Conservation (phyloP, 2,329 filamentous ascomycete genomes). For the Pezicula neosporulosa region DNA sequence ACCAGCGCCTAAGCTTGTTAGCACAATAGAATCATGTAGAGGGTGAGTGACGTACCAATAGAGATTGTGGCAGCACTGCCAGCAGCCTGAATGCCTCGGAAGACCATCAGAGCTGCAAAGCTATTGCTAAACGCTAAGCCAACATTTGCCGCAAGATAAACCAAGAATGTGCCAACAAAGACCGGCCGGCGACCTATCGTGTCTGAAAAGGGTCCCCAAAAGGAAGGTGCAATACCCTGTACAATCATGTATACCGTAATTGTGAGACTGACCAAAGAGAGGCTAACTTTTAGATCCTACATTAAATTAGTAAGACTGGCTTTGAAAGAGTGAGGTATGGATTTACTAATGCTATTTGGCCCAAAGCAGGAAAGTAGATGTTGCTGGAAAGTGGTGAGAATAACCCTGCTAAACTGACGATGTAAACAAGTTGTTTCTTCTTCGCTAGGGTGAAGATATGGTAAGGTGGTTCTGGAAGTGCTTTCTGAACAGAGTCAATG, state of each 20-base stretch:
- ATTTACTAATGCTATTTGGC: conserved; percentile 31
- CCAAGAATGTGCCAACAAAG: conserved; percentile 35
- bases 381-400: conserved; percentile 50
- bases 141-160: conserved; percentile 45
- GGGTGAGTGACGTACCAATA: conserved; percentile 31
- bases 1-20: conserved; percentile 26
- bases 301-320: not conserved
- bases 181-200: conserved; percentile 36
- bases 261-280: conserved; percentile 33
- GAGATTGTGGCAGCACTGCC: conserved; percentile 45
- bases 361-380: conserved; percentile 46
- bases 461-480: conserved; percentile 23
- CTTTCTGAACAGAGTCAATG: conserved; percentile 10
- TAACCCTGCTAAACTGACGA: conserved; percentile 45
- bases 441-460: conserved; percentile 33
- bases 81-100: conserved; percentile 44
- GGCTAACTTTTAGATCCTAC: conserved; percentile 27
- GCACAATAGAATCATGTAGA: not conserved
- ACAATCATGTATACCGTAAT: conserved; percentile 46
- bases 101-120: conserved; percentile 38
- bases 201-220: conserved; percentile 48
- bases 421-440: conserved; percentile 44
- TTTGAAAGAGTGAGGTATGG: not conserved
- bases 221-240: conserved; percentile 44
- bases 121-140: conserved; percentile 39